Conservation (phyloP, 257 asterid genomes). For the Nicotiana otophora region DNA sequence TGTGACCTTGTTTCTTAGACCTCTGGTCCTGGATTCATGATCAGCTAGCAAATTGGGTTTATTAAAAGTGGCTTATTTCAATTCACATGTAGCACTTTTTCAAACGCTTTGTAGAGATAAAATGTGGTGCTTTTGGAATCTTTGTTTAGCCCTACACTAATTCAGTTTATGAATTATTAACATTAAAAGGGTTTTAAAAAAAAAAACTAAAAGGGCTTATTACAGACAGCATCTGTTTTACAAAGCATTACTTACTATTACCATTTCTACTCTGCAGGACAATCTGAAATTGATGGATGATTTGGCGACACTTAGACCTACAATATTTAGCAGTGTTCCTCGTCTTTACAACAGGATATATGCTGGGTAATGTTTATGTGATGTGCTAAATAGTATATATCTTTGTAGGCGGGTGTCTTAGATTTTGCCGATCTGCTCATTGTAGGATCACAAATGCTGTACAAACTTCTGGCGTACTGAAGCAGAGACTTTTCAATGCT, state of each 20-base stretch:
- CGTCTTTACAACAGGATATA: slow-evolving; percentile 96
- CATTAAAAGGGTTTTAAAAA: neutral
- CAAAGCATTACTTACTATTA: neutral
- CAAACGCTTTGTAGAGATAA: neutral
- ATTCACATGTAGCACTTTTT: neutral
- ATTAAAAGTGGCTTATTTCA: neutral
- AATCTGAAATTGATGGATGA: slow-evolving; percentile 89
- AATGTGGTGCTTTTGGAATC: neutral
- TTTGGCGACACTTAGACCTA: slow-evolving; percentile 82
- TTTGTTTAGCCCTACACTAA: neutral
- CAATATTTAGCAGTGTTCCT: slow-evolving; percentile 93
- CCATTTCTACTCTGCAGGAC: slow-evolving; percentile 51
- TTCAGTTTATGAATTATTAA: neutral
- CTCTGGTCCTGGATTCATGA: neutral
- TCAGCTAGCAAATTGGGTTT: neutral
- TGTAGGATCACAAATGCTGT: slow-evolving; percentile 80
- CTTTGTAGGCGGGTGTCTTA: slow-evolving; percentile 13
- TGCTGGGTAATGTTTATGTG: slow-evolving; percentile 59
- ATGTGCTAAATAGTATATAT: slow-evolving; percentile 5
- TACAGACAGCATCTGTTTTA: slow-evolving; percentile 3
- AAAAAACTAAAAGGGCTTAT: neutral
- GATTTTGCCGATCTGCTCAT: slow-evolving; percentile 11
- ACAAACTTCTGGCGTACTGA: slow-evolving; percentile 69
- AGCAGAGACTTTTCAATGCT: slow-evolving; percentile 77
- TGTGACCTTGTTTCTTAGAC: slow-evolving; percentile 11